Evolutionary conservation across 164 flowering plant species (phyloP).

Genomic region (Umbellularia californica): DNA sequence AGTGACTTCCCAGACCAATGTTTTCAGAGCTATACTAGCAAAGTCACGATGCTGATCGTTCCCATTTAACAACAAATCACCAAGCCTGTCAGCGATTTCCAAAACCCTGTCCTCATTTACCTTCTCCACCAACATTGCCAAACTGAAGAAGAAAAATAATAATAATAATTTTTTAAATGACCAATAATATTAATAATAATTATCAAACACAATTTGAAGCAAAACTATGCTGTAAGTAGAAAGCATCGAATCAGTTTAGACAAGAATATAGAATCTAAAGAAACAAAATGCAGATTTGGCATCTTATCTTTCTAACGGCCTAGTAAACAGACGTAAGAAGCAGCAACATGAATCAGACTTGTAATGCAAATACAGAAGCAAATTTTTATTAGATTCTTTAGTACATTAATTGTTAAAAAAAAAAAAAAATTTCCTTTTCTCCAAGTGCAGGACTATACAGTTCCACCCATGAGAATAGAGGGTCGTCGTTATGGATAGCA

Average conservation of each 20-base stretch:
- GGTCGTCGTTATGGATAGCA: too few species aligned
- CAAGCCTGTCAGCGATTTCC: conserved; percentile 77
- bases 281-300: too few species aligned
- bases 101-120: conserved; percentile 63
- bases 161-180: not conserved
- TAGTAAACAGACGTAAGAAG: too few species aligned
- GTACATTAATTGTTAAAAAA: too few species aligned
- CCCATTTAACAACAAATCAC: conserved; percentile 69
- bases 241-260: not conserved
- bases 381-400: too few species aligned
- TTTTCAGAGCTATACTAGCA: conserved; percentile 92
- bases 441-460: too few species aligned
- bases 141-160: conserved; percentile 37
- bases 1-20: conserved; percentile 73
- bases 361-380: too few species aligned
- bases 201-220: not conserved
- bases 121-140: conserved; percentile 93
- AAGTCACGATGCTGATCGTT: conserved; percentile 90
- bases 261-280: not conserved
- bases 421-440: too few species aligned
- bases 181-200: too few species aligned
- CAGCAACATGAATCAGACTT: too few species aligned
- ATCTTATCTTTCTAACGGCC: too few species aligned
- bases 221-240: not conserved
- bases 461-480: too few species aligned